Evolutionary conservation across 192 early-diverging fungal genomes (phyloP), one percentile per base, ranked within the genome.

Genomic region (Backusella parvicylindrica): DNA sequence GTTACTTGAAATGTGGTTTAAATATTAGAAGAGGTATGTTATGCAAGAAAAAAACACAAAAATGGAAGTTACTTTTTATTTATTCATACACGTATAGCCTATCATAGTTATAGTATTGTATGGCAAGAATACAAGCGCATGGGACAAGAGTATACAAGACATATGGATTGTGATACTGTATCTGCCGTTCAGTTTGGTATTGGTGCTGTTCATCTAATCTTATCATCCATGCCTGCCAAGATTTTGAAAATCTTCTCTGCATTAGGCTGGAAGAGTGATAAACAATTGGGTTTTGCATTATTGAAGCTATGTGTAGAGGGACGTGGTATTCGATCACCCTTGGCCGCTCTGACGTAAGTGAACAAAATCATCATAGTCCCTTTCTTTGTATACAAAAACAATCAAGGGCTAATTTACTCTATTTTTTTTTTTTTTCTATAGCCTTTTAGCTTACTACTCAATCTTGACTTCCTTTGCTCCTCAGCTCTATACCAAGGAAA

Each of bases 61-160:
- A 11, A 43, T 23, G 47, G 15, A 60, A 35, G 47, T 40, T 33
- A 35, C 26, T 56, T 28, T 66, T 18, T 21, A 73, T 23, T 43
- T 33, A 23, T 41, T 56, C 21, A 56, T 56, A 13, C 13, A 38
- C 31, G 12, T 28, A 36, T 70, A 83, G 81, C 81, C 21, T 89
- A 89, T 67, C 86, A 84, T 35, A 87, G 84, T 13, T 89, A 89
- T 69, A 82, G 81, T 72, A 56, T 77, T 43, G 84, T 89, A 0
- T 89, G 86, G 86, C 71, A 84, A n/a, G 86, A 89, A 70, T 79
- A 85, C 60, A 85, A 87, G 64, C 65, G 77, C 18, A 86, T 86
- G 86, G 86, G 86, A 5, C 81, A 87, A 43, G 79, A 81, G 6
- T 83, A 80, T 40, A 77, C 78, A 23, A 77, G 76, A 6, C 73